Evolutionary conservation across 2,329 filamentous ascomycete species (phyloP).

Genomic region (Zymoseptoria passerinii): DNA sequence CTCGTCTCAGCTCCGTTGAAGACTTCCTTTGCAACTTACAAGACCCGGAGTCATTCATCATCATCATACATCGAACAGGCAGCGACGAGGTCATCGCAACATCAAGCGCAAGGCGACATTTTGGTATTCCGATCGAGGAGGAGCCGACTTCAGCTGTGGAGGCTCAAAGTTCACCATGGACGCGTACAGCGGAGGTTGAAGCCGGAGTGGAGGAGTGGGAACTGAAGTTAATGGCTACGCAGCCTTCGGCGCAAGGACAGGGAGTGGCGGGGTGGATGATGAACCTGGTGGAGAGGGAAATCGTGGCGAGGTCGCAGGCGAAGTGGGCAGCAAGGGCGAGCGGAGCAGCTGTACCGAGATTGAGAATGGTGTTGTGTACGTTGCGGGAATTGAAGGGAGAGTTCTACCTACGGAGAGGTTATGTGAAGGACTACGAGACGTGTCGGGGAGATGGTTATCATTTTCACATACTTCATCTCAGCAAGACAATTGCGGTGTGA

Average conservation of each 20-base stretch:
- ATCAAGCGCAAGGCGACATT: conserved; percentile 9
- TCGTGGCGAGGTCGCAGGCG: conserved; percentile 1
- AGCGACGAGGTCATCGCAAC: conserved; percentile 9
- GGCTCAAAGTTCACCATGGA: conserved; percentile 4
- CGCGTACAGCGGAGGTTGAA: conserved; percentile 2
- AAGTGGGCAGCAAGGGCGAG: background rate
- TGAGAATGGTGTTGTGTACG: conserved; percentile 11
- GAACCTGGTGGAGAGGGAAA: conserved; percentile 5
- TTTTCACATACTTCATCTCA: conserved; percentile 11
- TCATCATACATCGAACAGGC: conserved; percentile 4
- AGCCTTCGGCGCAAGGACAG: conserved; percentile 5
- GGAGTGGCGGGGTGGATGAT: conserved; percentile 12
- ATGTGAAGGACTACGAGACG: conserved; percentile 9
- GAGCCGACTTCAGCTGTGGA: background rate
- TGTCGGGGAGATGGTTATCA: conserved; percentile 10
- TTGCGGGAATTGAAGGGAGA: conserved; percentile 7
- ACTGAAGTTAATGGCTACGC: conserved; percentile 10
- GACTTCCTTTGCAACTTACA: conserved; percentile 6
- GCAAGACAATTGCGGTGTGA: background rate
- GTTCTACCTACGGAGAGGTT: conserved; percentile 12
- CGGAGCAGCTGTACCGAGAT: background rate
- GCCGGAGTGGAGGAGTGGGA: conserved; percentile 12
- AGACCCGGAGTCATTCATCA: conserved; percentile 10
- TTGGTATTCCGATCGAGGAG: conserved; percentile 3
- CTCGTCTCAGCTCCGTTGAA: conserved; percentile 8